Percentiles rank a stretch among this genome's conserved stretches.
Evolutionary conservation across 768 basidiomycete species (phyloP).

Genomic region (Tremella mesenterica): DNA sequence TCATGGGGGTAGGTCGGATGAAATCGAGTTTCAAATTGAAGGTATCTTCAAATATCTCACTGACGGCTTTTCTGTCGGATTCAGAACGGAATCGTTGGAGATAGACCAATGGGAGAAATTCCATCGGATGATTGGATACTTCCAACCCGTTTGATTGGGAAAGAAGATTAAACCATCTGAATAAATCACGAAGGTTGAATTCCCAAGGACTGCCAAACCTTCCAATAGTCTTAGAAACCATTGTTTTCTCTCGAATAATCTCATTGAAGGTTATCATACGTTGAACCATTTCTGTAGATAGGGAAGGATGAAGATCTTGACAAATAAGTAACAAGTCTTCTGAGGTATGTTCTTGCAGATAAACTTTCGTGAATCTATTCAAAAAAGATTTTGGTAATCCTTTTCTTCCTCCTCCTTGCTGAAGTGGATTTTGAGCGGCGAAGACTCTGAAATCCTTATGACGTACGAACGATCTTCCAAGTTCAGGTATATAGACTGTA

Average conservation of each 20-base stretch:
- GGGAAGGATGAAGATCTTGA: conserved; percentile 58
- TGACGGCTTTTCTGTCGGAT: conserved; percentile 53
- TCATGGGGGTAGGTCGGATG: conserved; percentile 37
- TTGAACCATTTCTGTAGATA: conserved; percentile 53
- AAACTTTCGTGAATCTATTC: conserved; percentile 97
- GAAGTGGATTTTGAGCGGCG: conserved; percentile 91
- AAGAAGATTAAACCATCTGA: conserved; percentile 67
- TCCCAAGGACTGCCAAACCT: conserved; percentile 88
- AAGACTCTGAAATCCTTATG: conserved; percentile 96
- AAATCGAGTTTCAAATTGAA: conserved; percentile 48
- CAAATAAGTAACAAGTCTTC: conserved; percentile 73
- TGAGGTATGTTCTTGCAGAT: conserved; percentile 71
- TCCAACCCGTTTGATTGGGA: conserved; percentile 41
- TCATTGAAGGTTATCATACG: conserved; percentile 78
- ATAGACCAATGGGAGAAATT: conserved; percentile 65
- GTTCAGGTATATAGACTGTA: conserved; percentile 86
- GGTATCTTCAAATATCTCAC: conserved; percentile 37
- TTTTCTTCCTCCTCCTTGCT: conserved; percentile 94
- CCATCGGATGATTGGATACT: conserved; percentile 51
- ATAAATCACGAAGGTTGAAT: conserved; percentile 90
- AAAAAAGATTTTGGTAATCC: conserved; percentile 95
- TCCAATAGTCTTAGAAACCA: conserved; percentile 59
- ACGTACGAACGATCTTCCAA: conserved; percentile 73
- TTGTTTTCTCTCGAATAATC: conserved; percentile 60
- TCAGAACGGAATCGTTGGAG: conserved; percentile 71